Percentiles rank a stretch among this genome's conserved stretches.
These are phyloP conservation scores for Nemania abortiva DNA, from an alignment of 2,329 filamentous ascomycete genomes.

Conservation along the genomic window DNA sequence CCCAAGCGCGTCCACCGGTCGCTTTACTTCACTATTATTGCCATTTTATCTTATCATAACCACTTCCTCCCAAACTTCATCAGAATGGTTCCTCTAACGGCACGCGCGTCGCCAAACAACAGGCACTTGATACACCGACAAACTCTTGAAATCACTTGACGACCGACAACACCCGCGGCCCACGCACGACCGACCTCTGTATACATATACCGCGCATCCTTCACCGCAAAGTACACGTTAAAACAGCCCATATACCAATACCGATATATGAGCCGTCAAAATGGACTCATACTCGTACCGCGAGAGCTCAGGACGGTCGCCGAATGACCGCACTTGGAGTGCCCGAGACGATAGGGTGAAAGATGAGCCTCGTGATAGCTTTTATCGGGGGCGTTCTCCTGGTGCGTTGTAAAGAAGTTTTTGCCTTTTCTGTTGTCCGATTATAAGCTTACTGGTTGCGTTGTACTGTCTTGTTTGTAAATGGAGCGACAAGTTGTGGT, in stretches of 20 bases:
- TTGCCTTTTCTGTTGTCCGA: slow-evolving; percentile 37
- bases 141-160: slow-evolving; percentile 47
- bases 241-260: slow-evolving; percentile 3
- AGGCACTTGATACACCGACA: slow-evolving; percentile 53
- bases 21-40: slow-evolving; percentile 41
- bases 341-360: slow-evolving; percentile 65
- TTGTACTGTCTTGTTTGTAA: background rate
- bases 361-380: slow-evolving; percentile 68
- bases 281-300: slow-evolving; percentile 71
- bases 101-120: slow-evolving; percentile 65
- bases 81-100: slow-evolving; percentile 68
- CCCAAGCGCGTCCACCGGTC: slow-evolving; percentile 43
- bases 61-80: slow-evolving; percentile 48
- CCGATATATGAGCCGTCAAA: slow-evolving; percentile 33
- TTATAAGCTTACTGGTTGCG: background rate
- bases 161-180: slow-evolving; percentile 42
- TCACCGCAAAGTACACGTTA: slow-evolving; percentile 19
- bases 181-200: slow-evolving; percentile 38
- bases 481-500: background rate
- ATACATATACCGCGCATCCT: slow-evolving; percentile 41
- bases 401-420: slow-evolving; percentile 63
- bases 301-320: slow-evolving; percentile 65
- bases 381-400: slow-evolving; percentile 76
- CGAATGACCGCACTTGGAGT: slow-evolving; percentile 65
- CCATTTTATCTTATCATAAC: slow-evolving; percentile 43